Conservation (phyloP, 352 stramenopile species). For the Phytophthora fragariae region DNA sequence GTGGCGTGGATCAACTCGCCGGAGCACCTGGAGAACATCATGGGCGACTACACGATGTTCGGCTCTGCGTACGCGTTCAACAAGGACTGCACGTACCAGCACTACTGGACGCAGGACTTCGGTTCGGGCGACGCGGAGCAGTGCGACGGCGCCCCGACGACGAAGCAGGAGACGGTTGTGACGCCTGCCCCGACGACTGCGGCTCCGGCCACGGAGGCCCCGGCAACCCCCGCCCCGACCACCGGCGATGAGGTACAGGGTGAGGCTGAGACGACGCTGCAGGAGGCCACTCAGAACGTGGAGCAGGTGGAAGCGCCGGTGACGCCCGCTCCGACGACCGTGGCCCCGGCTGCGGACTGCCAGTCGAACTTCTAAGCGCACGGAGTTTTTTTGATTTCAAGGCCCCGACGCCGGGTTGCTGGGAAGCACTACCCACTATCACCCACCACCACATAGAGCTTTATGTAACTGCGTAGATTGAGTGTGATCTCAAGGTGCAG, state of each 20-base stretch:
- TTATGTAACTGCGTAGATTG: conserved; percentile 31
- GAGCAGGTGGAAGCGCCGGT: background rate
- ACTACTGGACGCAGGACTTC: conserved; percentile 76
- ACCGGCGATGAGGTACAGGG: too few relatives aligned
- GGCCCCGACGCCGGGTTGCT: too few relatives aligned
- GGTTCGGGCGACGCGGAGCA: conserved; percentile 39
- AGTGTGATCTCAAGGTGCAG: conserved; percentile 28
- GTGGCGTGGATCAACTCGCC: too few relatives aligned
- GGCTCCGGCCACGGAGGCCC: background rate
- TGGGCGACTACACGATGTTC: too few relatives aligned
- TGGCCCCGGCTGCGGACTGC: too few relatives aligned
- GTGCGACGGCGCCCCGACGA: conserved; percentile 21
- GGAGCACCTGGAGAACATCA: too few relatives aligned
- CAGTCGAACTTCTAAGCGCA: too few relatives aligned
- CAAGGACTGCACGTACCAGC: conserved; percentile 40
- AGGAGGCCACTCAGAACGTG: background rate
- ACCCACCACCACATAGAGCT: conserved; percentile 14
- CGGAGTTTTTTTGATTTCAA: too few relatives aligned
- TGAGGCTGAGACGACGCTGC: background rate
- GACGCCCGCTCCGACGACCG: background rate
- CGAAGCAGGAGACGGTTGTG: conserved; percentile 13
- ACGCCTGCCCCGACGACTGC: conserved; percentile 15
- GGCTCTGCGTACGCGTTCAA: conserved; percentile 51
- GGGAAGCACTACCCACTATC: too few relatives aligned
- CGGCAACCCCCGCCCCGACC: conserved; percentile 17